Percentiles rank a stretch among this genome's conserved stretches.
Evolutionary conservation across 2,329 filamentous ascomycete species (phyloP).

Genomic region (Bretziella fagacearum): DNA sequence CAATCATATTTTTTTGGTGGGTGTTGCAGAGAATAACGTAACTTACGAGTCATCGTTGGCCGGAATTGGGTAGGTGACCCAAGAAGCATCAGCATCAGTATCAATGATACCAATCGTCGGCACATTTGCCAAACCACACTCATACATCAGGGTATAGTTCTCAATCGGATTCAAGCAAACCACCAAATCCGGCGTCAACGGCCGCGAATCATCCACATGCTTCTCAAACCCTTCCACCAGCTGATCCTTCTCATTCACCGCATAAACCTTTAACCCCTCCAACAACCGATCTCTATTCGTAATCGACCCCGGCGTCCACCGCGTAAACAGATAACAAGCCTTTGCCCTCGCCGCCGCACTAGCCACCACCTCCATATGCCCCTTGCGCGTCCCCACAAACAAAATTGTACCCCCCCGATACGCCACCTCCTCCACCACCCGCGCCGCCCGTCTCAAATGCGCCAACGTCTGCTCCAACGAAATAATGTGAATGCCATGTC

Average conservation of each 20-base stretch:
- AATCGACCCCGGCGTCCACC: constrained; percentile 81
- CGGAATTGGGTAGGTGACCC: constrained; percentile 92
- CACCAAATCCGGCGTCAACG: constrained; percentile 73
- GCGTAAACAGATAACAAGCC: constrained; percentile 77
- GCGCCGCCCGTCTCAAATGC: constrained; percentile 81
- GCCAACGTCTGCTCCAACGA: constrained; percentile 76
- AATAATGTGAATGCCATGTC: constrained; percentile 84
- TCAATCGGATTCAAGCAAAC: constrained; percentile 85
- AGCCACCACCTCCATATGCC: constrained; percentile 67
- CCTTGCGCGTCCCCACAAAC: constrained; percentile 74
- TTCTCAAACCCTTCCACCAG: constrained; percentile 43
- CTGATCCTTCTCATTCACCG: constrained; percentile 61
- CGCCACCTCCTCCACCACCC: constrained; percentile 75
- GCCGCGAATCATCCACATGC: constrained; percentile 44
- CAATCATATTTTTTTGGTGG: neutral
- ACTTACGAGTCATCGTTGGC: constrained; percentile 84
- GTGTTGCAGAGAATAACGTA: neutral
- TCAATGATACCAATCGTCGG: constrained; percentile 92
- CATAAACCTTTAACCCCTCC: constrained; percentile 47
- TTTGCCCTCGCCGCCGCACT: constrained; percentile 60
- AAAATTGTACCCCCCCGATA: constrained; percentile 70
- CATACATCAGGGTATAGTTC: constrained; percentile 78
- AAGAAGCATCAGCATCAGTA: constrained; percentile 79
- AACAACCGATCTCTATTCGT: constrained; percentile 88
- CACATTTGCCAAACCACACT: constrained; percentile 74